Percentiles rank a stretch among this genome's conserved stretches.
phyloP scores from a whole-genome alignment of 164 flowering plant species.

The Chloranthus sessilifolius region DNA sequence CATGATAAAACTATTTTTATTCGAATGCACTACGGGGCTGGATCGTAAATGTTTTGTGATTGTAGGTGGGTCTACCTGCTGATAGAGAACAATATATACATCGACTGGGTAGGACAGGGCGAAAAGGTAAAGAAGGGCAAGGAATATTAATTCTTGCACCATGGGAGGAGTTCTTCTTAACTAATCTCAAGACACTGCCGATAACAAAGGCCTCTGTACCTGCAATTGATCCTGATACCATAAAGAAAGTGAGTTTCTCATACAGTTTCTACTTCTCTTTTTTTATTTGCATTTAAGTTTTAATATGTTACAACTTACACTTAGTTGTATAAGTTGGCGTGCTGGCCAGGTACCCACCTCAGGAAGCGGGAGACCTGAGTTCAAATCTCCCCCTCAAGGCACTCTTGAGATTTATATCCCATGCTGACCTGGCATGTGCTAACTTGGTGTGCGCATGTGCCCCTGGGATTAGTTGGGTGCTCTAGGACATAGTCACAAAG shows the following conservation, averaged over 20 bases:
- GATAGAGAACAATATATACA: conserved; percentile 93
- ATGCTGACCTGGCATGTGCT: too few species aligned
- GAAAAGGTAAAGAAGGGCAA: conserved; percentile 95
- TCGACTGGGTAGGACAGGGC: conserved; percentile 95
- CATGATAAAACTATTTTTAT: too few species aligned
- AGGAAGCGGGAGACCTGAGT: too few species aligned
- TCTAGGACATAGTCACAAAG: too few species aligned
- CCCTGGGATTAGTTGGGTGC: too few species aligned
- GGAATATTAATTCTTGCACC: conserved; percentile 89
- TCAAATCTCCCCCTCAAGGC: too few species aligned
- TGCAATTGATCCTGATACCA: conserved; percentile 61
- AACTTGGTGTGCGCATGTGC: too few species aligned
- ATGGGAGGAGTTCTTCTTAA: conserved; percentile 93
- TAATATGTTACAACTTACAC: too few species aligned
- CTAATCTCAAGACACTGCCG: conserved; percentile 69
- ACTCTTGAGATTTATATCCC: too few species aligned
- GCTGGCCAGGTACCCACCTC: too few species aligned
- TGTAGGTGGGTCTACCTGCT: conserved; percentile 82
- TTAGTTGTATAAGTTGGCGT: too few species aligned
- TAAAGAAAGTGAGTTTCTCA: conserved; percentile 66
- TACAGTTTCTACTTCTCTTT: background rate
- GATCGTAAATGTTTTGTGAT: conserved; percentile 2
- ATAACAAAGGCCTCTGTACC: conserved; percentile 67
- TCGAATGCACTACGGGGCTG: too few species aligned
- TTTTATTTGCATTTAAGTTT: background rate